Evolutionary conservation across 1,139 yeast genomes (phyloP).

Genomic region (Taphrina populina): DNA sequence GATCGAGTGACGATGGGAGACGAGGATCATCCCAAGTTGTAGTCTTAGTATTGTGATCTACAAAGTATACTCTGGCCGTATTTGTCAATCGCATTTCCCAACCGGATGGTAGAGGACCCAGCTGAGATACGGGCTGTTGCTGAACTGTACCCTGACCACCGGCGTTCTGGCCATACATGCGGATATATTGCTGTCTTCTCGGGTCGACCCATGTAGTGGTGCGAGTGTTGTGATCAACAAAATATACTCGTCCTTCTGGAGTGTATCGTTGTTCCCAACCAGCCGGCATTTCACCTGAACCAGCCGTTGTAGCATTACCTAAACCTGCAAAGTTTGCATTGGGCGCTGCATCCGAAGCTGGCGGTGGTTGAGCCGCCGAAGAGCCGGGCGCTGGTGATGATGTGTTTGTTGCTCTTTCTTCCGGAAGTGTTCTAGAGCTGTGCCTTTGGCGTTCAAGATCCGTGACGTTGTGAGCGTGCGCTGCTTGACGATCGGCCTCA

Average conservation of each 20-base stretch:
- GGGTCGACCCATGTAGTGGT: conserved; percentile 99
- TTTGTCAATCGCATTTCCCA: conserved; percentile 99
- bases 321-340: conserved; percentile 50
- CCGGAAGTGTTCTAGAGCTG: conserved; percentile 86
- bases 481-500: conserved; percentile 37
- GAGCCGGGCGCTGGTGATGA: conserved; percentile 44
- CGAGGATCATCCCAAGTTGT: conserved; percentile 99
- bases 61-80: conserved; percentile 96
- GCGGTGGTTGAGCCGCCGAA: conserved; percentile 41
- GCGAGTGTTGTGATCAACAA: conserved; percentile 96
- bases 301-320: conserved; percentile 84
- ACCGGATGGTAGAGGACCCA: conserved; percentile 97
- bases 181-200: conserved; percentile 86
- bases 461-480: conserved; percentile 51
- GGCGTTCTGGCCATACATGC: conserved; percentile 69
- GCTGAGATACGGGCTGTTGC: conserved; percentile 97
- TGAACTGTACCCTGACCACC: conserved; percentile 75
- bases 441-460: conserved; percentile 90
- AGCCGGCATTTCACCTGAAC: conserved; percentile 92
- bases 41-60: conserved; percentile 97
- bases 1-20: conserved; percentile 93
- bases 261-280: conserved; percentile 99
- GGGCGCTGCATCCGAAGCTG: conserved; percentile 51
- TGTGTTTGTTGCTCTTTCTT: conserved; percentile 49
- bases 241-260: conserved; percentile 96